Evolutionary conservation across 2,329 filamentous ascomycete species (phyloP).

Genomic region (Emmonsiellopsis sp.): DNA sequence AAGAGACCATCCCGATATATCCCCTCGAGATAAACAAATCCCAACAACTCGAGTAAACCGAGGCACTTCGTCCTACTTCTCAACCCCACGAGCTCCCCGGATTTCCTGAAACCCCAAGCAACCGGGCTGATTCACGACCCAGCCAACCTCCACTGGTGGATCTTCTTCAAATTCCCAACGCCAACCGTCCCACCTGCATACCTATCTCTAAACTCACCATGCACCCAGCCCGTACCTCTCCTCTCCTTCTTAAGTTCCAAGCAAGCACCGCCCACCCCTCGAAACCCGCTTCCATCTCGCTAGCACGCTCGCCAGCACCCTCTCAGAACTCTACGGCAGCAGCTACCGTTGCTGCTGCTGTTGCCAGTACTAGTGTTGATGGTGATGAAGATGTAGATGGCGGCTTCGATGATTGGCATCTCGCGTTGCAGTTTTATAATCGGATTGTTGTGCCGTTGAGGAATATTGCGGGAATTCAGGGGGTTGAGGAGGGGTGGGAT

Average conservation of each 20-base stretch:
- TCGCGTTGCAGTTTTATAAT: conserved; percentile 1
- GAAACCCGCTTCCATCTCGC: not conserved
- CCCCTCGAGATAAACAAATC: not conserved
- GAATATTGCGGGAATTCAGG: not conserved
- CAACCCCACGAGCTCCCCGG: not conserved
- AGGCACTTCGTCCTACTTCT: not conserved
- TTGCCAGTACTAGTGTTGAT: too few species aligned
- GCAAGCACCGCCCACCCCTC: not conserved
- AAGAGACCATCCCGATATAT: not conserved
- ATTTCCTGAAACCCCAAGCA: not conserved
- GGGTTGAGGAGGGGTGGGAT: not conserved
- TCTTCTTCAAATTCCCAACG: not conserved
- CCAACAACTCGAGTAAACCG: not conserved
- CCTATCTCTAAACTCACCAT: not conserved
- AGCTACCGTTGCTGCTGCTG: too few species aligned
- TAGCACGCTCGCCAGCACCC: not conserved
- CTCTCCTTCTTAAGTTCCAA: not conserved
- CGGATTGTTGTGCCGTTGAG: not conserved
- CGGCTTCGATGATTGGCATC: not conserved
- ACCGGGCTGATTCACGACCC: conserved; percentile 1
- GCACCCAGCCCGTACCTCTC: not conserved
- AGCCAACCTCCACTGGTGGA: conserved; percentile 1
- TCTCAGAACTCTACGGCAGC: not conserved
- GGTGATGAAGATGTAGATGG: not conserved
- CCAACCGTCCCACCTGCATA: not conserved